These are phyloP conservation scores for Botrytis sinoallii DNA, from an alignment of 2,329 filamentous ascomycete genomes.

Conservation along the genomic window DNA sequence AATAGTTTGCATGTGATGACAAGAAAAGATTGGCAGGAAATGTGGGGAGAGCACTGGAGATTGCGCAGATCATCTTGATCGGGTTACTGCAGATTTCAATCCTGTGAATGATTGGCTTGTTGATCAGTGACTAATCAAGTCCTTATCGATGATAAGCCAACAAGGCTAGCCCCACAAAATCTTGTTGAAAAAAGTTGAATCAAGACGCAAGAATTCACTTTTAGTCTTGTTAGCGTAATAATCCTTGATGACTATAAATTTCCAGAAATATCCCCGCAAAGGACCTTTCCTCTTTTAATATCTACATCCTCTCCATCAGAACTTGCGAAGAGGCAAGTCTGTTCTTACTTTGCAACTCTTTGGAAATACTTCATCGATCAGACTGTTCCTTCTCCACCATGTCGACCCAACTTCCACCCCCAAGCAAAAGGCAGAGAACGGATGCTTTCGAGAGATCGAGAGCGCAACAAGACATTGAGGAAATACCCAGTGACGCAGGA, in stretches of 20 bases:
- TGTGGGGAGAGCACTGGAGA: not conserved
- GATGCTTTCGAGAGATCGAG: constrained; percentile 69
- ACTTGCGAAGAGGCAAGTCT: not conserved
- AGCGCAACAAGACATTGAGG: constrained; percentile 70
- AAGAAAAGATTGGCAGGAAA: not conserved
- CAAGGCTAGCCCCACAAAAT: not conserved
- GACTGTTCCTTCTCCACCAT: constrained; percentile 45
- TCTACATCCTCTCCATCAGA: not conserved
- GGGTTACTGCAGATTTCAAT: not conserved
- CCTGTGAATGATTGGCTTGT: not conserved
- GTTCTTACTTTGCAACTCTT: fast-evolving
- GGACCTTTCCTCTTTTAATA: not conserved
- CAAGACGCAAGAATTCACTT: no score
- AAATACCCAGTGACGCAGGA: constrained; percentile 66
- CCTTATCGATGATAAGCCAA: not conserved
- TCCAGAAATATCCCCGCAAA: not conserved
- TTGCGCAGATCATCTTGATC: not conserved
- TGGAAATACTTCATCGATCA: not conserved
- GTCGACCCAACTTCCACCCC: constrained; percentile 79
- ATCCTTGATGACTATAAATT: constrained; percentile 7
- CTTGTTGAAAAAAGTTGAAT: not conserved
- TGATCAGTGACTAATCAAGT: not conserved
- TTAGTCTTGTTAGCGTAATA: not conserved
- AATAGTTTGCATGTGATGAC: not conserved
- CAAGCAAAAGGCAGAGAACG: constrained; percentile 81